A percentile compares a stretch with the other conserved stretches of the same genome.
These are phyloP conservation scores for Escovopsis sp. DNA, from an alignment of 2,329 filamentous ascomycete genomes.

Conservation along the genomic window DNA sequence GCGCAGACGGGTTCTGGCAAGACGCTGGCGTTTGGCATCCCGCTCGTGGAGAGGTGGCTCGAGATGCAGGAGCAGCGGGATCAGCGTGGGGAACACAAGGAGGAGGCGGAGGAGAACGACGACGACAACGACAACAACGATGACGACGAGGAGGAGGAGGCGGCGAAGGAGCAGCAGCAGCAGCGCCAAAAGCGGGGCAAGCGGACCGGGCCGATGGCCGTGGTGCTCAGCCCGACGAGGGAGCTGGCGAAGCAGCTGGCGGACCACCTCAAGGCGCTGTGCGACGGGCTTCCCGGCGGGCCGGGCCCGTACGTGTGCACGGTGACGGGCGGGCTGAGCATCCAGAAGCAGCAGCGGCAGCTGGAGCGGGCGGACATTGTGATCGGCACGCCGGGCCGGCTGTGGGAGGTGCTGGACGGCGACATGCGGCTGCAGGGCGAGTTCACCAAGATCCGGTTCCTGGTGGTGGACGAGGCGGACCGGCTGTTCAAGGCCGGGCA, in stretches of 20 bases:
- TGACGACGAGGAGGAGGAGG: no score
- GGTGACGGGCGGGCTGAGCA: slow-evolving; percentile 78
- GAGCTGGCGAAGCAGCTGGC: slow-evolving; percentile 88
- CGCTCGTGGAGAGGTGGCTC: slow-evolving; percentile 76
- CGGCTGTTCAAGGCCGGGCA: slow-evolving; percentile 81
- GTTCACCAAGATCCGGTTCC: slow-evolving; percentile 61
- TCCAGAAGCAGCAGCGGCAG: slow-evolving; percentile 88
- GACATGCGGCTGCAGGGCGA: slow-evolving; percentile 53
- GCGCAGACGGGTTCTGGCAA: slow-evolving; percentile 94
- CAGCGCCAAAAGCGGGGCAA: slow-evolving; percentile 10
- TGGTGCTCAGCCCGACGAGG: slow-evolving; percentile 82
- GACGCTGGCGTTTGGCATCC: slow-evolving; percentile 86
- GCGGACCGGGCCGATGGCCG: slow-evolving; percentile 45
- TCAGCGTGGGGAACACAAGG: not conserved
- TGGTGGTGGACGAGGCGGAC: slow-evolving; percentile 92
- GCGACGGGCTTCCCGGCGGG: slow-evolving; percentile 33
- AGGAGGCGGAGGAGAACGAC: no score
- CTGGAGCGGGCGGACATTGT: slow-evolving; percentile 77
- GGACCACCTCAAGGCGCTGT: slow-evolving; percentile 66
- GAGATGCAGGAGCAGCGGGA: slow-evolving; percentile 26
- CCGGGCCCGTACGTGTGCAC: slow-evolving; percentile 63
- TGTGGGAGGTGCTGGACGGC: slow-evolving; percentile 86
- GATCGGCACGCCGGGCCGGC: slow-evolving; percentile 78
- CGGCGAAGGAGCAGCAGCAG: slow-evolving; percentile 12
- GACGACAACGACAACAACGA: no score